Evolutionary conservation across 2,329 filamentous ascomycete species (phyloP), one percentile per base, ranked within the genome.

Genomic region (Pseudogymnoascus pannorum): DNA sequence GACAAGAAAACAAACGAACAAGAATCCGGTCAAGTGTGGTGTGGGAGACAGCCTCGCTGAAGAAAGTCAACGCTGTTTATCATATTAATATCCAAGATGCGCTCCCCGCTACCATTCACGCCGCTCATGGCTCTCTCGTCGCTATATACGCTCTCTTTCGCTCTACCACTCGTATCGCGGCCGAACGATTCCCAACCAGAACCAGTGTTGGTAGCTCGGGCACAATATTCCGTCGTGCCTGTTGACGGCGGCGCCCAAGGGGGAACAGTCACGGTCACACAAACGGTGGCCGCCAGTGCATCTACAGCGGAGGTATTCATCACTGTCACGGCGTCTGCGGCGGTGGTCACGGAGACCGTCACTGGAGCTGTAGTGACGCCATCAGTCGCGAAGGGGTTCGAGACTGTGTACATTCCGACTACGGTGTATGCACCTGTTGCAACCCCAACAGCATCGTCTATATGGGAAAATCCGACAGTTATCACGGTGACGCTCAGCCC

Each of bases 161-260:
- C 31, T 38, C 14, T 38, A 11, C 57, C 57, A n/a, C 16, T 38
- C 57, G 29, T 40, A 18, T 40, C 57, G 31, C 57, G 57, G 38
- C 14, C 33, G 48, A 14, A 54, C 26, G 24, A 54, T 14, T 54
- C 26, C 16, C 48, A 31, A 12, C 48, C 26, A 54, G 24, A 31
- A 31, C 48, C 48, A 14, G 48, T 20, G 11, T 26, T 70, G 14
- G 58, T 63, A 36, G 62, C 61, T 58, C 66, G 69, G 57, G 69
- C 68, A 64, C 66, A 66, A 16, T 73, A 73, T 60, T 72, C 72
- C 8, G 71, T 73, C 57, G 70, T 73, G 12, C 61, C 70, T 35
- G 71, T 73, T n/a, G 70, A 73, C 66, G 72, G 72, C 24, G 70
- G 69, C 18, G 61, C 67, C 26, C 29, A 48, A 7, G 60, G 64